Evolutionary conservation across 441 rosid genomes (phyloP).

Genomic region (Euphorbia celastroides): DNA sequence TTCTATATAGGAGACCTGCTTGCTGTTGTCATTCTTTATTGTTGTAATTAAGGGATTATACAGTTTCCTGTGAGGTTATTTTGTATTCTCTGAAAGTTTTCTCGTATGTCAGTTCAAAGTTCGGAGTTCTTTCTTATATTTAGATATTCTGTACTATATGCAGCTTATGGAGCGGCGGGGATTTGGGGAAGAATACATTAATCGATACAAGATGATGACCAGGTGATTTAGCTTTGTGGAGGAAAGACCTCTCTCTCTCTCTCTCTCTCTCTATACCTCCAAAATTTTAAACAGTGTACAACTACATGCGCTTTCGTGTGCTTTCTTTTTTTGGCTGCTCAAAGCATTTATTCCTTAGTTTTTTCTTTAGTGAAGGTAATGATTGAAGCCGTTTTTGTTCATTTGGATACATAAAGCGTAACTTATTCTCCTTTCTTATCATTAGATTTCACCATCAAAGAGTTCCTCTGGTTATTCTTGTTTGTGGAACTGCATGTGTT

Average conservation of each 20-base stretch:
- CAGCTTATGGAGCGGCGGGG: no score
- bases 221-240: slow-evolving; percentile 35
- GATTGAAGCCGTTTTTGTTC: background rate
- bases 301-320: background rate
- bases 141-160: slow-evolving; percentile 12
- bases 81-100: no score
- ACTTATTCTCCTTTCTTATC: background rate
- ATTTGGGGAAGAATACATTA: no score
- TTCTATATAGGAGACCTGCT: background rate
- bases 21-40: background rate
- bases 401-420: background rate
- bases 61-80: background rate
- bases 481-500: slow-evolving; percentile 97
- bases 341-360: background rate
- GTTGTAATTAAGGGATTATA: background rate
- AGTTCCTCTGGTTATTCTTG: slow-evolving; percentile 82
- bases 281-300: background rate
- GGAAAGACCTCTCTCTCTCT: background rate
- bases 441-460: slow-evolving; percentile 96
- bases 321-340: slow-evolving; percentile 1
- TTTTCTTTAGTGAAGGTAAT: background rate
- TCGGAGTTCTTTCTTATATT: slow-evolving; percentile 9
- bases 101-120: background rate
- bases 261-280: background rate
- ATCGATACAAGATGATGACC: no score